Percentiles rank a stretch among this genome's conserved stretches.
Evolutionary conservation across 2,329 filamentous ascomycete genomes (phyloP).

Genomic region (Amesomyces nigricolor): DNA sequence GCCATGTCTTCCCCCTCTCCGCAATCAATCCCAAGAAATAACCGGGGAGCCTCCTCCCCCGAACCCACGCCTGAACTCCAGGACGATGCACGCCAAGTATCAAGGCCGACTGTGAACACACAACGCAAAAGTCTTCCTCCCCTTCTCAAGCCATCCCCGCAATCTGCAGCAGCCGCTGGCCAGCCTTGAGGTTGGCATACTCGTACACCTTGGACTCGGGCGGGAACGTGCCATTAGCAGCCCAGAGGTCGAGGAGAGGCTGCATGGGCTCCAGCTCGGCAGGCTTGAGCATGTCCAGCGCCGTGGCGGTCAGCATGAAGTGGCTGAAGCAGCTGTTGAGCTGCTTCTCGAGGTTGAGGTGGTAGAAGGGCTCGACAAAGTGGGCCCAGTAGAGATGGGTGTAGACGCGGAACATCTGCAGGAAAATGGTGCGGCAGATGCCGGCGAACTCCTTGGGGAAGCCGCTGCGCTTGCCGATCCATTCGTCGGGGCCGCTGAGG

Average conservation of each 20-base stretch:
- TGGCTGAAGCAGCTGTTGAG: constrained; percentile 70
- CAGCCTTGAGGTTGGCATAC: constrained; percentile 44
- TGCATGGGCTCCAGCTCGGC: constrained; percentile 81
- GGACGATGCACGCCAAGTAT: constrained; percentile 13
- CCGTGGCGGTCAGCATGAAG: constrained; percentile 62
- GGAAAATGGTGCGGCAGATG: constrained; percentile 76
- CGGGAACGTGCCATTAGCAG: constrained; percentile 69
- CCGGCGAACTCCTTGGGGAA: constrained; percentile 73
- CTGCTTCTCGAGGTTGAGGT: constrained; percentile 61
- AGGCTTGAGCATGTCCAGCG: constrained; percentile 64
- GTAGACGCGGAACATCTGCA: constrained; percentile 87
- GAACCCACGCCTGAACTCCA: constrained; percentile 13
- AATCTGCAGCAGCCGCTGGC: constrained; percentile 36
- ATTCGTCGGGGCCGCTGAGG: constrained; percentile 47
- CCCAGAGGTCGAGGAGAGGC: constrained; percentile 73
- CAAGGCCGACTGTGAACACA: background rate
- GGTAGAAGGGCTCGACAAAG: constrained; percentile 66
- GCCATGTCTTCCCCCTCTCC: too few species aligned
- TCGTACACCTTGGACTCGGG: constrained; percentile 51
- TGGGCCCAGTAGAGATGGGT: constrained; percentile 86
- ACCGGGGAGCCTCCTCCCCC: background rate
- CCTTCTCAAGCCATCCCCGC: constrained; percentile 26
- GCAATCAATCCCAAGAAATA: background rate
- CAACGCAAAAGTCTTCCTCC: background rate
- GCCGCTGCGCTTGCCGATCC: constrained; percentile 74